phyloP scores from a whole-genome alignment of 139 green algal species.

The Nannochloris sp. region DNA sequence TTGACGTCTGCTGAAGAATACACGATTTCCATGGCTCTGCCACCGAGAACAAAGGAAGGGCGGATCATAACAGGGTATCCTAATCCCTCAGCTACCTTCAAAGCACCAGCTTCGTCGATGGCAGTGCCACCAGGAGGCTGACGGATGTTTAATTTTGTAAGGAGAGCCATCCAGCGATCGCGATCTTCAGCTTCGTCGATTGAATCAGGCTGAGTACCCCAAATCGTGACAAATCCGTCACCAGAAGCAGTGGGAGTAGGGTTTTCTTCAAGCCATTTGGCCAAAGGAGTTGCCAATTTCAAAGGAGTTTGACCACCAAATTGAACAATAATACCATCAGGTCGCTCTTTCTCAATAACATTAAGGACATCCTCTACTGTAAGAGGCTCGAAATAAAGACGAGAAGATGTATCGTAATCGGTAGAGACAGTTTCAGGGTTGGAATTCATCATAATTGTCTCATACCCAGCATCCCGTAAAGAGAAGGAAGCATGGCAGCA shows the following conservation, averaged over 20 bases:
- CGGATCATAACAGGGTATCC: conserved; percentile 98
- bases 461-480: conserved; percentile 72
- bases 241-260: conserved; percentile 68
- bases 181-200: conserved; percentile 98
- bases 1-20: conserved; percentile 81
- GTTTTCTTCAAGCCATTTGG: conserved; percentile 66
- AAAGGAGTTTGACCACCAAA: conserved; percentile 99
- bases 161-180: conserved; percentile 66
- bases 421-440: conserved; percentile 99
- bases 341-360: conserved; percentile 89
- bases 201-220: conserved; percentile 88
- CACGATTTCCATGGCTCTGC: conserved; percentile 97
- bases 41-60: conserved; percentile 94
- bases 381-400: conserved; percentile 99
- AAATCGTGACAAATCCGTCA: conserved; percentile 83
- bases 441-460: conserved; percentile 99
- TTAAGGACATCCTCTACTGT: conserved; percentile 95
- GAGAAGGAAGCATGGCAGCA: conserved; percentile 98
- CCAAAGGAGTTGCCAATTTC: conserved; percentile 78
- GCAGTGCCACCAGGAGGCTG: conserved; percentile 63
- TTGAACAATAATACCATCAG: conserved; percentile 98
- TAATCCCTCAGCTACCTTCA: conserved; percentile 66
- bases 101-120: conserved; percentile 62
- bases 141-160: conserved; percentile 76
- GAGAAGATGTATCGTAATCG: conserved; percentile 97